Evolutionary conservation across 129 eudicot genomes (phyloP), one percentile per base, ranked within the genome.

Genomic region (Flaveria bidentis): DNA sequence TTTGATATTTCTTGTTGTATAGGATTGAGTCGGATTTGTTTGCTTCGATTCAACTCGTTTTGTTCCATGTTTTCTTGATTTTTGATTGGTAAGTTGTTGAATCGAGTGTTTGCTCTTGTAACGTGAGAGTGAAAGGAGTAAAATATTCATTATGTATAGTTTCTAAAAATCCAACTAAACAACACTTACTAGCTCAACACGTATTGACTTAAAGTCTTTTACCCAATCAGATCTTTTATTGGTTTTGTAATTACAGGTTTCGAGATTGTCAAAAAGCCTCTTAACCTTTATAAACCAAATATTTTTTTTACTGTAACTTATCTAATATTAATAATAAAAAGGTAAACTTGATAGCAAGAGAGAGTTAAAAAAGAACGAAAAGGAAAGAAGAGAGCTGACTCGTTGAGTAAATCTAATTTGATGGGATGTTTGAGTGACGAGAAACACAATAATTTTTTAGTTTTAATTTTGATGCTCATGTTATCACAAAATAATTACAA

Each of bases 311-410:
- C 1, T 33, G 5, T 33, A 0, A 33, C 6, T 4, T 33, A 33
- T 4, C 39, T 33, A 33, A 33, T 33, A 33, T 44, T 44, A 44
- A 11, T 44, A 76, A 42, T 11, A 2, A 68, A 55, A 42, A 25
- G 6, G 36, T 30, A 30, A 11, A 6, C 14, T 39, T 46, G 69
- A 51, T 11, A 5, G 16, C 4, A 11, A 20, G 47, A 61, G 7
- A 50, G 63, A 6, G 60, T 72, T 15, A n/a, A 64, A 64, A 69
- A 7, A 45, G 15, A 11, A 57, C 46, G 5, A 28, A 57, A 47
- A 79, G 17, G 13, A 49, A 49, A 49, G 53, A 6, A 72, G 56
- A 73, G 33, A 65, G 79, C 56, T 73, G 84, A 80, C 84, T 66
- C 20, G 20, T 57, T 58, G 15, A 77, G 33, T 78, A 64, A 78